Evolutionary conservation across 305 asterid genomes (phyloP), one percentile per base, ranked within the genome.

Genomic region (Stenogyne calaminthoides): DNA sequence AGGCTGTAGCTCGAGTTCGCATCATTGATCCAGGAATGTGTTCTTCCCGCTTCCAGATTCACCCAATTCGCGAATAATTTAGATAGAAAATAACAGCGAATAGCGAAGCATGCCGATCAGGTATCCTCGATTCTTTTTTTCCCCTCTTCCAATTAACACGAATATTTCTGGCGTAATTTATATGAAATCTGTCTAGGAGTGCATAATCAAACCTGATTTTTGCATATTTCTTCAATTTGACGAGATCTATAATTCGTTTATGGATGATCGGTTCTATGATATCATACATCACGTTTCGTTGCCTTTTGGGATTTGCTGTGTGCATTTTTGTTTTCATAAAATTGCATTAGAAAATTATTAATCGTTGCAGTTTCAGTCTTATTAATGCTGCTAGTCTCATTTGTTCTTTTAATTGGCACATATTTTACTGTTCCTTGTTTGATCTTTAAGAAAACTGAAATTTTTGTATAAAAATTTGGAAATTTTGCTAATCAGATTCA

Each of bases 51-150:
- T 71, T 71, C 49, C 56, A 32, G 36, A 47, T 27, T 58, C 22
- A n/a, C 44, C 27, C 58, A 36, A 44, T 64, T 63, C n/a, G 42
- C 34, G 2, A 20, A 9, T 11, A n/a, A 14, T 42, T 6, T 9
- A 18, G 6, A 6, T 1, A 1, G 34, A 18, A 15, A 55, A n/a
- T 25, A 8, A 19, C 22, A 36, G 18, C 51, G 58, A 22, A 22
- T 20, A 11, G 8, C 55, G 9, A 59, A 61, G 32, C 63, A 42
- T 55, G 72, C 47, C 69, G 56, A 47, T 70, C 62, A 70, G 82
- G 82, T 79, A 51, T 27, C n/a, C 42, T 16, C 27, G 0, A 34
- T 74, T 37, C 44, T 1, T 22, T 66, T 42, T 73, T 64, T 18
- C 16, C 18, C 59, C 29, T 54, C 22, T 25, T 66, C 34, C 29